Evolutionary conservation across 2,329 filamentous ascomycete species (phyloP).

Genomic region (Reticulascus tulasneorum): DNA sequence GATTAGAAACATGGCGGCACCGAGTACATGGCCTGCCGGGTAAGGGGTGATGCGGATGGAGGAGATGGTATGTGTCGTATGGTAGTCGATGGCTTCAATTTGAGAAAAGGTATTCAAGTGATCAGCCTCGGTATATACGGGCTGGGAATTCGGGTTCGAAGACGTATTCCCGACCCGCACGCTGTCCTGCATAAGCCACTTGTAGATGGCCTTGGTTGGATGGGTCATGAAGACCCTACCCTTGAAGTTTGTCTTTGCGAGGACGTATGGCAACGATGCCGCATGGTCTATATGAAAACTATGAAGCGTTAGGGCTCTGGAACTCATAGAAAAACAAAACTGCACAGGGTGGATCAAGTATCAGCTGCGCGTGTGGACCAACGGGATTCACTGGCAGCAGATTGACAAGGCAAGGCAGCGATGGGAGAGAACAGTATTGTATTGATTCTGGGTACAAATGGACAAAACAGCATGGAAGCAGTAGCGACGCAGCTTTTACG

Average conservation of each 20-base stretch:
- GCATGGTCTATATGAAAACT: conserved; percentile 99
- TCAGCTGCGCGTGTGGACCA: background rate
- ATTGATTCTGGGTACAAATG: conserved; percentile 17
- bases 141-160: conserved; percentile 60
- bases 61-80: conserved; percentile 95
- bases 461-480: conserved; percentile 11
- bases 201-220: conserved; percentile 98
- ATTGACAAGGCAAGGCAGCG: conserved; percentile 15
- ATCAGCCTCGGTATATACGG: conserved; percentile 92
- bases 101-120: conserved; percentile 88
- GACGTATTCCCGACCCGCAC: conserved; percentile 79
- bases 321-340: too few relatives aligned
- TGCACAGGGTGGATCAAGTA: too few relatives aligned
- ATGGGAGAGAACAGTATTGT: conserved; percentile 13
- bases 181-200: conserved; percentile 97
- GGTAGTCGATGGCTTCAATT: conserved; percentile 97
- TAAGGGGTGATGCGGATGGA: conserved; percentile 96
- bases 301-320: conserved; percentile 7
- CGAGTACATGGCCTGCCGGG: conserved; percentile 94
- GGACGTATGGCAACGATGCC: conserved; percentile 95
- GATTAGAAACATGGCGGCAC: conserved; percentile 96
- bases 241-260: conserved; percentile 96
- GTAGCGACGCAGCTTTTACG: conserved; percentile 11
- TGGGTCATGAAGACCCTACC: conserved; percentile 99
- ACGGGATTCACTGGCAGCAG: conserved; percentile 8